Base-by-base conservation (phyloP, 352 stramenopile genomes). In the Phytophthora sp. region DNA sequence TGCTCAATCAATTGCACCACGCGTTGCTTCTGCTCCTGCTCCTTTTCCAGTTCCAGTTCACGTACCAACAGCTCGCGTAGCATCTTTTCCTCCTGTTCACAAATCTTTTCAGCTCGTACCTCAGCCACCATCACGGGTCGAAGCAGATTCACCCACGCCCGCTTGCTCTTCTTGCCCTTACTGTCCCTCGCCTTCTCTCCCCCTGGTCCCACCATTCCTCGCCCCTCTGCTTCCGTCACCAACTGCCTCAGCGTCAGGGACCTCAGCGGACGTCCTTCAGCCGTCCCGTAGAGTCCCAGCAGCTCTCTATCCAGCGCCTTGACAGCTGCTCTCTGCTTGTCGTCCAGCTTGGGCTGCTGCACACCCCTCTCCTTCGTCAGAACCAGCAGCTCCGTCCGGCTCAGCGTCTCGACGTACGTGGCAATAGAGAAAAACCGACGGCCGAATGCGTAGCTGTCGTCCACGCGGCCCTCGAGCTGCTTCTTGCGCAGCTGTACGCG, bases 361-460 rank as follows among this genome's bases (percentile, higher is more conserved):
- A 89, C 15, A 0, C 21, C 59, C 20, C 74, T 66, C 3, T 68
- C 45, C 4, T 77, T 30, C 1, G 81, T 76, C 31, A 77, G 44
- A 30, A 47, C 24, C 15, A 82, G 44, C 33, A 92, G 64, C 44
- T 90, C 77, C 4, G 79, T 63, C 24, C 67, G 65, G 39, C 73
- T 75, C 18, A 92, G 57, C 29, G 74, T 66, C 38, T 80, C 76
- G 27, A 92, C 66, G 49, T 76, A 92, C 45, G 76, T 63, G n/a
- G 81, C 61, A 12, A 88, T 59, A 8, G 77, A 76, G 35, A 86
- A 57, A 54, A 92, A 90, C 16, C 84, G 76, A 36, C 84, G 71
- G 0, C 84, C 84, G 45, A 92, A 92, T 21, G 64, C 81, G 60
- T 92, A 92, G 30, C 80, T 68, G 36, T 90, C 81, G 52, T 86